Percentiles rank a stretch among this genome's conserved stretches.
Evolutionary conservation across 2,329 filamentous ascomycete species (phyloP).

Genomic region (Stagonosporopsis chrysanthemi): DNA sequence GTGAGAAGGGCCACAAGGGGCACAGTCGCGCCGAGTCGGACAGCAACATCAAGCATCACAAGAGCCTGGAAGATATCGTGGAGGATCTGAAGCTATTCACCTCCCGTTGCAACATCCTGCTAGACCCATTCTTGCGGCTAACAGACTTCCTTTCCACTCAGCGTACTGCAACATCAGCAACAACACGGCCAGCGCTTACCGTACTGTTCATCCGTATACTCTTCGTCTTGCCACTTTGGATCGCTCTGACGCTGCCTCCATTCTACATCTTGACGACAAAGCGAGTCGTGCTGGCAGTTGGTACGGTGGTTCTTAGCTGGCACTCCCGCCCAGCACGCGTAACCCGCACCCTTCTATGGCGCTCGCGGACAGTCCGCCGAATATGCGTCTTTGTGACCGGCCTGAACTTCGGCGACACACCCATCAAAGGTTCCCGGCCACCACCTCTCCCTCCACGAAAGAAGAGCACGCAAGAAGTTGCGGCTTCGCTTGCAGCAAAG

Average conservation of each 20-base stretch:
- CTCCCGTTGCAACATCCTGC: conserved; percentile 85
- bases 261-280: conserved; percentile 85
- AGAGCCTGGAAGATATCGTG: conserved; percentile 96
- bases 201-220: conserved; percentile 89
- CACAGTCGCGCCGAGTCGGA: conserved; percentile 59
- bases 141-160: conserved; percentile 95
- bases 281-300: conserved; percentile 82
- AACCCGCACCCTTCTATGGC: conserved; percentile 86
- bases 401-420: conserved; percentile 69
- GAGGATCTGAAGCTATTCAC: conserved; percentile 92
- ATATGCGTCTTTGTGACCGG: conserved; percentile 79
- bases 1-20: conserved; percentile 64
- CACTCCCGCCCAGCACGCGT: conserved; percentile 88
- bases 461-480: conserved; percentile 57
- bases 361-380: conserved; percentile 76
- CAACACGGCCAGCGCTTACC: conserved; percentile 86
- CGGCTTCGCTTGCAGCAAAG: conserved; percentile 54
- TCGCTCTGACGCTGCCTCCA: conserved; percentile 80
- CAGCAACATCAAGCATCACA: conserved; percentile 81
- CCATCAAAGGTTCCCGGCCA: conserved; percentile 38
- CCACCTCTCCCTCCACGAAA: conserved; percentile 53
- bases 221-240: conserved; percentile 87
- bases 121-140: conserved; percentile 86
- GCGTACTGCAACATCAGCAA: conserved; percentile 87
- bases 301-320: conserved; percentile 88